Percentiles rank a stretch among this genome's conserved stretches.
phyloP scores from a whole-genome alignment of 495 filamentous ascomycete species.

The Astrothelium subdiscretum region DNA sequence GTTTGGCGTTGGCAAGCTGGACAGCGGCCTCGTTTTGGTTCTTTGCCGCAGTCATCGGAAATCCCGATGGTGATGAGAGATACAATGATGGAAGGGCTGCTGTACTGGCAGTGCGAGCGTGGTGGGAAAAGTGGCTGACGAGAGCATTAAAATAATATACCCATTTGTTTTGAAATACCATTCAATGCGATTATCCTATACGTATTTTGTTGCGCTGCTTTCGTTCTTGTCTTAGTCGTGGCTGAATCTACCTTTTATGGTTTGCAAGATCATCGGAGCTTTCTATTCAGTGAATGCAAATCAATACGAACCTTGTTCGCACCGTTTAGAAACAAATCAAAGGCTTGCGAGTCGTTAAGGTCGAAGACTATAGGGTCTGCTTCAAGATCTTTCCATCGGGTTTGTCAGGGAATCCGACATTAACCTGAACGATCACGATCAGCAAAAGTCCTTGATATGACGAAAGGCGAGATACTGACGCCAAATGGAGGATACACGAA shows the following conservation, averaged over 20 bases:
- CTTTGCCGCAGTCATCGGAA: slow-evolving; percentile 48
- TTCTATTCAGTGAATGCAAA: no score
- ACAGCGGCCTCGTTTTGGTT: slow-evolving; percentile 53
- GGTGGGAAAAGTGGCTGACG: slow-evolving; percentile 50
- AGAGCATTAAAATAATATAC: not conserved
- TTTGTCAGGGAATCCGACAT: slow-evolving; percentile 19
- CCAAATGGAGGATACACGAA: slow-evolving; percentile 75
- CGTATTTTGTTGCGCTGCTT: not conserved
- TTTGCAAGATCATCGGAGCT: no score
- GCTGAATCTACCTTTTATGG: no score
- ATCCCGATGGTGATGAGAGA: slow-evolving; percentile 51
- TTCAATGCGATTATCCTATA: not conserved
- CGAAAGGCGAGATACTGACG: slow-evolving; percentile 21
- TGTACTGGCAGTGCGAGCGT: slow-evolving; percentile 46
- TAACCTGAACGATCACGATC: slow-evolving; percentile 9
- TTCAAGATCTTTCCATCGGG: not conserved
- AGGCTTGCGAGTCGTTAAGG: not conserved
- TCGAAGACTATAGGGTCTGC: not conserved
- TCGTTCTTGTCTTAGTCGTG: no score
- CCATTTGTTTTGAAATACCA: not conserved
- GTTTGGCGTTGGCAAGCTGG: slow-evolving; percentile 45
- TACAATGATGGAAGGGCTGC: slow-evolving; percentile 50
- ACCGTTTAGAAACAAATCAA: no score
- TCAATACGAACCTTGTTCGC: no score
- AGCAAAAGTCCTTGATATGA: not conserved